phyloP scores from a whole-genome alignment of 2,329 filamentous ascomycete genomes.

The Chaetomium globosum region DNA sequence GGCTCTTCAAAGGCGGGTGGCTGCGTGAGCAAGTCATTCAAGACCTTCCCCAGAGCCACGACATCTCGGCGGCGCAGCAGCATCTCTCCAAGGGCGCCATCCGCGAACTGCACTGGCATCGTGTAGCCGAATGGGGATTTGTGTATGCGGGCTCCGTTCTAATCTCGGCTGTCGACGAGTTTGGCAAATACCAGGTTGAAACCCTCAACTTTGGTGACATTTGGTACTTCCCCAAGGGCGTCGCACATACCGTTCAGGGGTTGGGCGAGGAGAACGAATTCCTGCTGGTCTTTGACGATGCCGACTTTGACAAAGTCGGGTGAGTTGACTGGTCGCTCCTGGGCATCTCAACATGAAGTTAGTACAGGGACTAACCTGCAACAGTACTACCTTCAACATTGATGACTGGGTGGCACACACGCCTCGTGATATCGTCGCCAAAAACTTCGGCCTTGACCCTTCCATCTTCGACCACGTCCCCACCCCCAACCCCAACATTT shows the following conservation, averaged over 20 bases:
- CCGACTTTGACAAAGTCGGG: constrained; percentile 66
- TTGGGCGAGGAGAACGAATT: constrained; percentile 69
- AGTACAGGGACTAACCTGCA: background rate
- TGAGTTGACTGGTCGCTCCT: constrained; percentile 34
- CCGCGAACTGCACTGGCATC: constrained; percentile 69
- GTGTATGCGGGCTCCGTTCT: constrained; percentile 61
- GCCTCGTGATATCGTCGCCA: constrained; percentile 63
- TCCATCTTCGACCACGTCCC: constrained; percentile 63
- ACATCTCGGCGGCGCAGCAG: constrained; percentile 69
- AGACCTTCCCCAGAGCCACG: constrained; percentile 66
- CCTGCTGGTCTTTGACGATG: constrained; percentile 67
- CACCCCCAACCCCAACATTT: constrained; percentile 62
- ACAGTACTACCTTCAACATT: constrained; percentile 70
- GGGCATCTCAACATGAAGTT: background rate
- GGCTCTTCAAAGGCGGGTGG: constrained; percentile 66
- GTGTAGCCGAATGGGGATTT: constrained; percentile 69
- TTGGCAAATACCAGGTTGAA: constrained; percentile 20
- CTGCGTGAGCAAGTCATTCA: constrained; percentile 66
- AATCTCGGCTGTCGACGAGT: constrained; percentile 39
- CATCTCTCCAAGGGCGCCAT: constrained; percentile 68
- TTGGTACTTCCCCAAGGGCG: constrained; percentile 24
- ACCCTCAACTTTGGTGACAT: constrained; percentile 23
- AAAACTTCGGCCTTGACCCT: constrained; percentile 67
- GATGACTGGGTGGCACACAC: constrained; percentile 72
- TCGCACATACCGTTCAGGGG: constrained; percentile 54